phyloP scores from a whole-genome alignment of 2,329 filamentous ascomycete species.

The Rachicladosporium sp. region DNA sequence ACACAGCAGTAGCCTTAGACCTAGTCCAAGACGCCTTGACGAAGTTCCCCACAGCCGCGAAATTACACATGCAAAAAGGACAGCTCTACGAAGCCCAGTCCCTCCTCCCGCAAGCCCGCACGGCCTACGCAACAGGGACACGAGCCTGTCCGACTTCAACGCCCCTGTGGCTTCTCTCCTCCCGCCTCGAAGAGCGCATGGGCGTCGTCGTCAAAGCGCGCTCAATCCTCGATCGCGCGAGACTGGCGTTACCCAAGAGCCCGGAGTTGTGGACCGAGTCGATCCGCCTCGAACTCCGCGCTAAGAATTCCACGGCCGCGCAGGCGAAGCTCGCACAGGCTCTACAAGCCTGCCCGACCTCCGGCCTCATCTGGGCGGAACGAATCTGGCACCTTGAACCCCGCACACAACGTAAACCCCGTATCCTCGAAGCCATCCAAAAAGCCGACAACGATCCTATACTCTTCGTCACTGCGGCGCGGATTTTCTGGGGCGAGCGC shows the following conservation, averaged over 20 bases:
- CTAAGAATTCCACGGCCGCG: constrained; percentile 70
- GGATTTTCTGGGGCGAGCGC: constrained; percentile 92
- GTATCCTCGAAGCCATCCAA: constrained; percentile 88
- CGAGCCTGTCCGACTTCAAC: constrained; percentile 76
- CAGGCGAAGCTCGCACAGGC: constrained; percentile 89
- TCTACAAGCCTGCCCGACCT: constrained; percentile 79
- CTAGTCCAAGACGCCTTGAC: constrained; percentile 78
- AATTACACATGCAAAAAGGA: constrained; percentile 98
- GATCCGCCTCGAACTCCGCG: constrained; percentile 82
- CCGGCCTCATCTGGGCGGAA: constrained; percentile 81
- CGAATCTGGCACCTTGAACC: constrained; percentile 90
- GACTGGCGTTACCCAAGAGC: constrained; percentile 75
- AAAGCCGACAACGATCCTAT: constrained; percentile 87
- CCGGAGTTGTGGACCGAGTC: constrained; percentile 83
- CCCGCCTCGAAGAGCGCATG: constrained; percentile 72
- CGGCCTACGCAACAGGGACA: constrained; percentile 80
- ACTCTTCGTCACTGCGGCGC: constrained; percentile 80
- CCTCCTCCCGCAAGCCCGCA: constrained; percentile 71
- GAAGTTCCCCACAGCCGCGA: constrained; percentile 71
- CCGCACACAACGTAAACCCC: constrained; percentile 82
- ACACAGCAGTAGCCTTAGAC: constrained; percentile 69
- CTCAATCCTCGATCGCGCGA: constrained; percentile 81
- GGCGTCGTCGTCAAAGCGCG: constrained; percentile 83
- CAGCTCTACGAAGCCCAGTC: constrained; percentile 84
- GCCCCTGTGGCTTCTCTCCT: constrained; percentile 78